phyloP scores from a whole-genome alignment of 139 green algal genomes.

The Chlamydomonas incerta region DNA sequence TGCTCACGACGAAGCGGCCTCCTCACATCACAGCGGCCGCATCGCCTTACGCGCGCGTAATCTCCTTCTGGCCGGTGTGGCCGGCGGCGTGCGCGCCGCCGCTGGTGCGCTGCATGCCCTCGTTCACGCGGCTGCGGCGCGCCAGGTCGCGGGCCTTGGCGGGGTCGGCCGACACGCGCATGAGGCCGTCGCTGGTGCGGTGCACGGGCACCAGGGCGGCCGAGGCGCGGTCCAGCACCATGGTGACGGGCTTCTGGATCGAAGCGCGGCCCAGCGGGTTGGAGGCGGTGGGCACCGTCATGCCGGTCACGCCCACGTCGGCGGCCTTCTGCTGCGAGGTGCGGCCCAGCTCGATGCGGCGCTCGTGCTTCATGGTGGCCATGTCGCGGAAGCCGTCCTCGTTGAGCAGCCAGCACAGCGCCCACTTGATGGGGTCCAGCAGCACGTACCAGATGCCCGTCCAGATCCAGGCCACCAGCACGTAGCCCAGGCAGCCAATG shows the following conservation, averaged over 20 bases:
- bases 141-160: conserved; percentile 51
- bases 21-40: too few relatives aligned
- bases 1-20: too few relatives aligned
- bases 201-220: conserved; percentile 58
- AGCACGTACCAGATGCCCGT: conserved; percentile 81
- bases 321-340: conserved; percentile 3
- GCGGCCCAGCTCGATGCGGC: conserved; percentile 3
- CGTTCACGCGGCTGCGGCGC: conserved; percentile 11
- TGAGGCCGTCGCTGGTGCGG: conserved; percentile 38
- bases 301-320: conserved; percentile 57
- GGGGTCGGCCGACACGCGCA: conserved; percentile 41
- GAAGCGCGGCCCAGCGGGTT: conserved; percentile 70
- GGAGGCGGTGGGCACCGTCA: conserved; percentile 40
- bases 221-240: conserved; percentile 52
- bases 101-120: conserved; percentile 26
- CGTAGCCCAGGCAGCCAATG: conserved; percentile 81
- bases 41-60: conserved; percentile 13
- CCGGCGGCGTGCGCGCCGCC: not conserved
- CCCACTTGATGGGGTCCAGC: conserved; percentile 84
- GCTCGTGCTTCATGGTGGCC: not conserved
- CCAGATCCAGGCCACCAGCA: conserved; percentile 87
- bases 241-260: conserved; percentile 49
- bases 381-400: conserved; percentile 79
- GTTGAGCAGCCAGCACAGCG: conserved; percentile 77
- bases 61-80: not conserved